Base-by-base conservation (phyloP, 495 filamentous ascomycete genomes). In the Oleoguttula mirabilis region DNA sequence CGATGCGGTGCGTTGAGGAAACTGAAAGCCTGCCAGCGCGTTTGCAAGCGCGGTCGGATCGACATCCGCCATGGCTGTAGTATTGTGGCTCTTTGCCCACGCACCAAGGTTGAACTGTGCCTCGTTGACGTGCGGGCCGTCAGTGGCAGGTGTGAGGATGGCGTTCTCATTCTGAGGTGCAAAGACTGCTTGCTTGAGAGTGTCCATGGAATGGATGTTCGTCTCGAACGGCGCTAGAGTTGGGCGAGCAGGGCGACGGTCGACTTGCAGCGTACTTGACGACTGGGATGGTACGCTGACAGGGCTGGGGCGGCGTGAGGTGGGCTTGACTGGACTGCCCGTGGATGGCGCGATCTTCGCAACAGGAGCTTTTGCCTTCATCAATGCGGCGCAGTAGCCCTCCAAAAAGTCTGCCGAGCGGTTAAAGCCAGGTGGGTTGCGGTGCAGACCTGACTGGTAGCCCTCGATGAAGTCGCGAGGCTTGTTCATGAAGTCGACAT, bases 381-480 rank as follows among this genome's bases (percentile, higher is more conserved):
- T 14, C 17, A 61, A 34, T 17, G 54, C 58, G 25, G 56, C 48
- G 21, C 50, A 39, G 47, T 54, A 61, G 1, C 58, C 58, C 14
- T 45, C 39, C 6, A 61, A 31, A 14, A 55, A 51, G 12, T 61
- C 56, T 6, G 30, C 46, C 15, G 17, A 5, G 16, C 37, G 28
- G 32, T 51, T 46, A n/a, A 34, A 32, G 2, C 40, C 52, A 27
- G 58, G 16, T 12, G 55, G 45, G 25, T 43, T 14, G 28, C 58
- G 56, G 17, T 41, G 23, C 11, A 52, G 34, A n/a, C 59, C 59
- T 3, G 56, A 52, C n/a, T 55, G 50, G 35, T 48, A 60, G 32
- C 55, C 57, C 31, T 60, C 56, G 32, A 61, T 36, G 35, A 22
- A 38, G 32, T 38, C 28, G 15, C n/a, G 42, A 33, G 47, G 41